phyloP scores from a whole-genome alignment of 1,139 yeast species.

The Suzukiozyma palmioleophila region DNA sequence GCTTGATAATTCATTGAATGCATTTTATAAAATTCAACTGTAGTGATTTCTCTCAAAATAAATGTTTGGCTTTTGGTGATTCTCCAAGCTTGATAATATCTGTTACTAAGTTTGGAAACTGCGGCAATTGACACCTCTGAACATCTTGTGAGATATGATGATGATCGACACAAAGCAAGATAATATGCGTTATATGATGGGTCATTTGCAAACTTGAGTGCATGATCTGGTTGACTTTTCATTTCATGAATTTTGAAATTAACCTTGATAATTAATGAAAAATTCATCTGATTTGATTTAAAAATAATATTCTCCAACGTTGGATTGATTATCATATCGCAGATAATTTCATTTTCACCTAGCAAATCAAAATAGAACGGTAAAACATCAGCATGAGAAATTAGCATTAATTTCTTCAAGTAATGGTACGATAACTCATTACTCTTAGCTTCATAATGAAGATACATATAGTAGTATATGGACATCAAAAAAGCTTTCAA shows the following conservation, averaged over 20 bases:
- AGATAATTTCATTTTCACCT: conserved; percentile 26
- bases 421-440: conserved; percentile 28
- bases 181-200: conserved; percentile 15
- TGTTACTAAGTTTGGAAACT: conserved; percentile 34
- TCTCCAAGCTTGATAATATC: conserved; percentile 51
- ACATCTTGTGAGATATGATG: conserved; percentile 30
- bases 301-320: conserved; percentile 36
- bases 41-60: conserved; percentile 24
- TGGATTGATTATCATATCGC: conserved; percentile 43
- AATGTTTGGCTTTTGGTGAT: conserved; percentile 41
- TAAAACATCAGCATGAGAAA: conserved; percentile 32
- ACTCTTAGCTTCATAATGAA: conserved; percentile 33
- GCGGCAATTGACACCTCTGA: conserved; percentile 34
- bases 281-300: conserved; percentile 30
- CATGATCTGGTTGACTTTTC: conserved; percentile 16
- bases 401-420: conserved; percentile 29
- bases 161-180: conserved; percentile 22
- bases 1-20: conserved; percentile 12
- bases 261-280: conserved; percentile 29
- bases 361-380: conserved; percentile 34
- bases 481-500: conserved; percentile 29
- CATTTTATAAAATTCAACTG: conserved; percentile 26
- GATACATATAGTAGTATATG: conserved; percentile 35
- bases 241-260: conserved; percentile 19
- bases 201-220: conserved; percentile 14